Evolutionary conservation across 2,329 filamentous ascomycete genomes (phyloP).

Genomic region (Dichotomopilus funicola): DNA sequence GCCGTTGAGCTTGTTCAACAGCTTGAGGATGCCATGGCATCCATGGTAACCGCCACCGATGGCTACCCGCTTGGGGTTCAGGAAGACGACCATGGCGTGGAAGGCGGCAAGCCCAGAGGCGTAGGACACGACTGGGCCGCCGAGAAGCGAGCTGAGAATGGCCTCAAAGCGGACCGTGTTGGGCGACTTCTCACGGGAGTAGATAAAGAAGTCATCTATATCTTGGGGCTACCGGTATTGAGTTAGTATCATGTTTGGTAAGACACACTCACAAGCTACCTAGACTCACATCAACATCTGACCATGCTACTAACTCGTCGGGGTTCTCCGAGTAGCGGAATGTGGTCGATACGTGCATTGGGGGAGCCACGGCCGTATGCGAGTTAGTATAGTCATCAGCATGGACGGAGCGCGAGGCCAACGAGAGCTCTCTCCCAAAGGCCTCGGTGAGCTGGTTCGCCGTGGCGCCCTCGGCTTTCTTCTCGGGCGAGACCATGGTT

Average conservation of each 20-base stretch:
- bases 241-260: neutral
- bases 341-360: constrained; percentile 85
- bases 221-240: constrained; percentile 38
- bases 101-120: constrained; percentile 80
- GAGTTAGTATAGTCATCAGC: constrained; percentile 72
- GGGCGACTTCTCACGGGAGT: constrained; percentile 73
- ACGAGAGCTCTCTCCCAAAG: constrained; percentile 38
- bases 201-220: constrained; percentile 62
- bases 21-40: constrained; percentile 73
- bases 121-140: constrained; percentile 68
- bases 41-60: constrained; percentile 89
- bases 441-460: constrained; percentile 21
- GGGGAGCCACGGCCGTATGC: constrained; percentile 75
- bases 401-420: constrained; percentile 71
- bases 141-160: constrained; percentile 67
- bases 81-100: constrained; percentile 75
- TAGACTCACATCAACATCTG: constrained; percentile 49
- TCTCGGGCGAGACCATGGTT: constrained; percentile 1
- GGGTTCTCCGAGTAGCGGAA: constrained; percentile 75
- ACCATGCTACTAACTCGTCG: constrained; percentile 48
- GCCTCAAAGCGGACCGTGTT: constrained; percentile 82
- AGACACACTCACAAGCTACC: neutral
- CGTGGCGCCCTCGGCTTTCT: neutral
- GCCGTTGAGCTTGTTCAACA: constrained; percentile 70
- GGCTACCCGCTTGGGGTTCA: constrained; percentile 75